A percentile compares a stretch with the other conserved stretches of the same genome.
Evolutionary conservation across 1,284 basidiomycete species (phyloP).

Genomic region (Cerrena zonata): DNA sequence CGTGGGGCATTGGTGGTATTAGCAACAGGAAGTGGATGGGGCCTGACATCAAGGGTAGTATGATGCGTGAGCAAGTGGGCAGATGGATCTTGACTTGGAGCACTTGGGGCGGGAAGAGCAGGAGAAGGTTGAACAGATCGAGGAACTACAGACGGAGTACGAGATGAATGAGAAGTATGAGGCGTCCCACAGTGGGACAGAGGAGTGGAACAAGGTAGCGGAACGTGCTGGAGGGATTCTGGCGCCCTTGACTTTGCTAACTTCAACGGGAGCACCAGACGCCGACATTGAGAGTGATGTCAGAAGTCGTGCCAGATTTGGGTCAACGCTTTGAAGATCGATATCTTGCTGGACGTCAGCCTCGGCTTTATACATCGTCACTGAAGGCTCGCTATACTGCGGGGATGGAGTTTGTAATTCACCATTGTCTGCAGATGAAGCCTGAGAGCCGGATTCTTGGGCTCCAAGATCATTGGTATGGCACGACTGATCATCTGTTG

Average conservation of each 20-base stretch:
- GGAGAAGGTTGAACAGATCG: neutral
- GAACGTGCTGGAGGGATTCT: neutral
- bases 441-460: slow-evolving; percentile 63
- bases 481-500: neutral
- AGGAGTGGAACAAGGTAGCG: neutral
- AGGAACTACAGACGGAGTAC: slow-evolving; percentile 2
- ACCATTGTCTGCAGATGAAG: slow-evolving; percentile 54
- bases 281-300: slow-evolving; percentile 59
- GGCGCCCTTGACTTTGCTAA: neutral
- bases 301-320: slow-evolving; percentile 65
- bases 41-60: neutral
- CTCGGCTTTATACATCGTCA: slow-evolving; percentile 21
- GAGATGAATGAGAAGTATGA: neutral
- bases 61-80: neutral
- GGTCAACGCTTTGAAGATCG: slow-evolving; percentile 41
- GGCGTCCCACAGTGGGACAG: neutral
- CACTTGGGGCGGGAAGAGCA: neutral
- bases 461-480: slow-evolving; percentile 10
- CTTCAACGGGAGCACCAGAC: slow-evolving; percentile 20
- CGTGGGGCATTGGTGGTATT: slow-evolving; percentile 16
- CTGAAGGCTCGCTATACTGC: slow-evolving; percentile 39
- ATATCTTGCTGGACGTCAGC: slow-evolving; percentile 16
- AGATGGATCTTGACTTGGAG: neutral
- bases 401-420: slow-evolving; percentile 63
- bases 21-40: neutral